phyloP scores from a whole-genome alignment of 768 basidiomycete genomes.

The Sutorius australiensis region DNA sequence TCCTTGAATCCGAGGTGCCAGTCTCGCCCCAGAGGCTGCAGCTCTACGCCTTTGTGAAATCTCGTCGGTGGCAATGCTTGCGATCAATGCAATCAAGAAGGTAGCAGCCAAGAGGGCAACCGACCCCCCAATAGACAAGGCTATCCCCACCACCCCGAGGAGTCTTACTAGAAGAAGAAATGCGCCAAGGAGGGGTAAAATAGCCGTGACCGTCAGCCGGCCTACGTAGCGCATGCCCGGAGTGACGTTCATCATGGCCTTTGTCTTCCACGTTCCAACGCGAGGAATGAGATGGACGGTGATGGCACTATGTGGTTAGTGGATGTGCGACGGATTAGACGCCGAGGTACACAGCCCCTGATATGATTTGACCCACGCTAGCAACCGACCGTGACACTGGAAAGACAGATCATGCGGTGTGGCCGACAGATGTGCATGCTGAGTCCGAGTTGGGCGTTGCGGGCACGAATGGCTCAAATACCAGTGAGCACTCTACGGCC shows the following conservation, averaged over 20 bases:
- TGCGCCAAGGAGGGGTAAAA: conserved; percentile 12
- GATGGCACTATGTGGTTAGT: background rate
- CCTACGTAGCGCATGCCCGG: conserved; percentile 25
- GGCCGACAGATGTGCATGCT: no score
- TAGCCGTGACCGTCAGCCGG: conserved; percentile 10
- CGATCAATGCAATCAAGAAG: conserved; percentile 1
- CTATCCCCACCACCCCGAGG: conserved; percentile 9
- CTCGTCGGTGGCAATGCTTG: conserved; percentile 1
- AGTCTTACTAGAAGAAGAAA: conserved; percentile 11
- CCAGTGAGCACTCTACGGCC: no score
- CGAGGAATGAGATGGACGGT: background rate
- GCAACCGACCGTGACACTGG: no score
- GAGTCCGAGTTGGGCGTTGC: no score
- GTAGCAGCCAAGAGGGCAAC: conserved; percentile 4
- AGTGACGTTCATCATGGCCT: background rate
- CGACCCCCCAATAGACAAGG: conserved; percentile 3
- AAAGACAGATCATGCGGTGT: no score
- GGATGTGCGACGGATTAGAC: background rate
- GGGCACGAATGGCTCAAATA: no score
- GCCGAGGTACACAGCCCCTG: background rate
- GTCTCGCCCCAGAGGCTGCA: conserved; percentile 22
- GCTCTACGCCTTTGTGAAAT: conserved; percentile 18
- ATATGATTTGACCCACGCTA: background rate
- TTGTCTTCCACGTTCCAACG: background rate
- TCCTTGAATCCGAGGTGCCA: conserved; percentile 32